These are phyloP conservation scores for Suillus hirtellus DNA, from an alignment of 768 basidiomycete genomes.

Conservation along the genomic window DNA sequence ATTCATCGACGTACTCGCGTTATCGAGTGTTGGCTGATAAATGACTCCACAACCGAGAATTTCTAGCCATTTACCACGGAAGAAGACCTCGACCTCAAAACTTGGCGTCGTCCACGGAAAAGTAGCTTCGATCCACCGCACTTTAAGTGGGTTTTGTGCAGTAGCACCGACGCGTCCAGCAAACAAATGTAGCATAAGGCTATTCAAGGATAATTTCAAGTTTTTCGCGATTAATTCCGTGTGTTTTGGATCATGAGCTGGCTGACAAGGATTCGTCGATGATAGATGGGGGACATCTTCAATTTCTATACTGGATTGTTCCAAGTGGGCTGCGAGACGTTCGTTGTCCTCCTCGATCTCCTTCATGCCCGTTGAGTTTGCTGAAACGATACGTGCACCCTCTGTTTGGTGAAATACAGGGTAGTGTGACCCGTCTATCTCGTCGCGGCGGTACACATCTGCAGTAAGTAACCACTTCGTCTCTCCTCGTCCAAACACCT, in stretches of 20 bases:
- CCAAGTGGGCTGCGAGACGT: conserved; percentile 57
- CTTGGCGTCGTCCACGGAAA: conserved; percentile 99
- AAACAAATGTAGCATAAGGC: conserved; percentile 81
- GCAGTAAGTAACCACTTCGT: conserved; percentile 90
- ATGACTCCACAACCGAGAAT: conserved; percentile 94
- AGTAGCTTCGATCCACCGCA: conserved; percentile 97
- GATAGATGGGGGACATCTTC: conserved; percentile 81
- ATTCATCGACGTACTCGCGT: conserved; percentile 63
- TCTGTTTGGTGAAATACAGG: conserved; percentile 99
- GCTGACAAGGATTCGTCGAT: conserved; percentile 78
- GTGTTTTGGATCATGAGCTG: conserved; percentile 69
- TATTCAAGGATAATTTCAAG: conserved; percentile 87
- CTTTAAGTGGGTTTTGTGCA: conserved; percentile 70
- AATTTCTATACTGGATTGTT: conserved; percentile 76
- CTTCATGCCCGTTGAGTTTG: conserved; percentile 54
- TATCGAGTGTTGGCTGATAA: conserved; percentile 82
- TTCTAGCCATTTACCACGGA: conserved; percentile 95
- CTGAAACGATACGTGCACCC: conserved; percentile 80
- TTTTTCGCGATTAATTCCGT: conserved; percentile 79
- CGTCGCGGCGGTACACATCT: conserved; percentile 97
- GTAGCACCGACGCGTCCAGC: conserved; percentile 53
- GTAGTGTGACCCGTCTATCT: conserved; percentile 95
- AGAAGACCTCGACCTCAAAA: conserved; percentile 97
- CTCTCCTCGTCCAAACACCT: conserved; percentile 75
- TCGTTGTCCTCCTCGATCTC: conserved; percentile 74